phyloP scores from a whole-genome alignment of 176 grass and related monocot genomes.

The Dactylis glomerata region DNA sequence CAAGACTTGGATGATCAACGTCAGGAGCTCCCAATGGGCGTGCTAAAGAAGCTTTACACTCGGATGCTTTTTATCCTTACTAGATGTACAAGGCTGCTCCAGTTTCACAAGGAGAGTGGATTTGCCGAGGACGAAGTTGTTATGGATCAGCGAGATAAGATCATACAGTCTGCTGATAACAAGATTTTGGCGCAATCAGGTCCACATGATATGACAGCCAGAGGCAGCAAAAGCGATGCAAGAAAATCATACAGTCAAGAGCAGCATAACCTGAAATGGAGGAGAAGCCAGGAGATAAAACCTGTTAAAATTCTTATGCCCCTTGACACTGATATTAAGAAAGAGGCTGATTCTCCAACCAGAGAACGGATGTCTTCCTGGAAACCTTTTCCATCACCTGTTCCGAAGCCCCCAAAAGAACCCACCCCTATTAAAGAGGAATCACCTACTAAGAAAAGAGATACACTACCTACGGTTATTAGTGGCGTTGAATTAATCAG shows the following conservation, averaged over 20 bases:
- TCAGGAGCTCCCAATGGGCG: slow-evolving; percentile 84
- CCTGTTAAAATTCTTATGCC: slow-evolving; percentile 59
- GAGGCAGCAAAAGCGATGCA: slow-evolving; percentile 46
- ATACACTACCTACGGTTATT: slow-evolving; percentile 28
- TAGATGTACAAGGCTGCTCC: slow-evolving; percentile 93
- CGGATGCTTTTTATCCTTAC: slow-evolving; percentile 99
- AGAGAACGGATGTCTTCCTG: slow-evolving; percentile 87
- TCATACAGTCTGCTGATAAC: slow-evolving; percentile 80
- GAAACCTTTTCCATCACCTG: slow-evolving; percentile 78
- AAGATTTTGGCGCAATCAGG: slow-evolving; percentile 37
- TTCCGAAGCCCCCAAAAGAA: slow-evolving; percentile 41
- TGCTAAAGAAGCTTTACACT: slow-evolving; percentile 92
- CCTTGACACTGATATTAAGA: slow-evolving; percentile 54
- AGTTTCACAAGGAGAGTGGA: slow-evolving; percentile 93
- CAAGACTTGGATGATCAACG: slow-evolving; percentile 97
- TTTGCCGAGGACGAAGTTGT: slow-evolving; percentile 91
- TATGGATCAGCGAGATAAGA: slow-evolving; percentile 72
- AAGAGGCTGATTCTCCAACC: slow-evolving; percentile 54
- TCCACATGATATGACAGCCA: slow-evolving; percentile 34
- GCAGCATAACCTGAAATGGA: slow-evolving; percentile 94
- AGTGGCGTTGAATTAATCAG: slow-evolving; percentile 54
- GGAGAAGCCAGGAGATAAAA: slow-evolving; percentile 94
- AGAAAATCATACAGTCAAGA: slow-evolving; percentile 99
- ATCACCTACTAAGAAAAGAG: slow-evolving; percentile 41
- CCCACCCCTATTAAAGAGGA: slow-evolving; percentile 37